phyloP scores from a whole-genome alignment of 495 filamentous ascomycete genomes.

The Daldinia decipiens region DNA sequence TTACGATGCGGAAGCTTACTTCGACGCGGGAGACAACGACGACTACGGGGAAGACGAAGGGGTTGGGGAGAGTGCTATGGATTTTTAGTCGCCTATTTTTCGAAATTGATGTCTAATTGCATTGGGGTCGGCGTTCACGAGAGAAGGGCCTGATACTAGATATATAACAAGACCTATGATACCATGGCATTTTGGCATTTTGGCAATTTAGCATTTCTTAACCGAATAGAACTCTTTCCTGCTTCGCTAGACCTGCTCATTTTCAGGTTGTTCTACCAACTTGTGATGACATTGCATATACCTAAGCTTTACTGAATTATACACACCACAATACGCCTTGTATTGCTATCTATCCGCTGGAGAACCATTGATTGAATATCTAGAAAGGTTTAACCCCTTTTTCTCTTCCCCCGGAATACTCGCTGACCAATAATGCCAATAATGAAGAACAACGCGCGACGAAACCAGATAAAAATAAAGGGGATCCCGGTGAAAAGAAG shows the following conservation, averaged over 20 bases:
- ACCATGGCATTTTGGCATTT: constrained; percentile 7
- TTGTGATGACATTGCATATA: no score
- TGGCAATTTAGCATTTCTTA: not conserved
- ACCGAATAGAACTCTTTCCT: not conserved
- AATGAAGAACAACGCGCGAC: not conserved
- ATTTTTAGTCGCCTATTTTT: constrained; percentile 21
- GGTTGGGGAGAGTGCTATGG: constrained; percentile 55
- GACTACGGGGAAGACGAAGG: constrained; percentile 58
- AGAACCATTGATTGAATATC: not conserved
- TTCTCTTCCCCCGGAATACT: not conserved
- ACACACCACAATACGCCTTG: not conserved
- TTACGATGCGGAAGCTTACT: constrained; percentile 66
- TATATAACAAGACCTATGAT: not conserved
- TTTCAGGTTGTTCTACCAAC: not conserved
- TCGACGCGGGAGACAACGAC: constrained; percentile 61
- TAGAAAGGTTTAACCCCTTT: not conserved
- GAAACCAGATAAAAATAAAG: not conserved
- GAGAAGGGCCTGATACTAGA: not conserved
- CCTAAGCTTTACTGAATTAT: not conserved
- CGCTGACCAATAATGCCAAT: not conserved
- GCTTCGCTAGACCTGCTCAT: not conserved
- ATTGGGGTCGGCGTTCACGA: constrained; percentile 32
- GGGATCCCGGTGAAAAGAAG: not conserved
- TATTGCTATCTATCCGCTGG: not conserved
- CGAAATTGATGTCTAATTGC: not conserved